Percentiles rank a stretch among this genome's conserved stretches.
These are phyloP conservation scores for Penstemon newberryi DNA, from an alignment of 257 asterid genomes.

Conservation along the genomic window DNA sequence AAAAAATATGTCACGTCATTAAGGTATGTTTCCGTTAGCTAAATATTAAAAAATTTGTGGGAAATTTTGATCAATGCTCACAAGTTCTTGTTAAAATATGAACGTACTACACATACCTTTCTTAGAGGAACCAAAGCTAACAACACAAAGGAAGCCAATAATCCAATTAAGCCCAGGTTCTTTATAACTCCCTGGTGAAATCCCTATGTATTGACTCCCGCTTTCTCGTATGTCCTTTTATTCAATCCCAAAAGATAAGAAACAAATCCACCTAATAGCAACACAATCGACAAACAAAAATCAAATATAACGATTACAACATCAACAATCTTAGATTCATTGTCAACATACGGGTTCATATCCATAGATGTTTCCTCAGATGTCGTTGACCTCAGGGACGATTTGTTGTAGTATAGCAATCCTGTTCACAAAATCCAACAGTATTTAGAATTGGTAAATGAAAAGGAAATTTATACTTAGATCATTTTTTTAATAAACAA, in stretches of 20 bases:
- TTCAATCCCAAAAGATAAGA: constrained; percentile 61
- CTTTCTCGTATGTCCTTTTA: constrained; percentile 56
- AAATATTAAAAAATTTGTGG: too few species aligned
- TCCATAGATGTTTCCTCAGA: constrained; percentile 35
- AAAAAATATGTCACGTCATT: too few species aligned
- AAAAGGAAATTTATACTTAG: too few species aligned
- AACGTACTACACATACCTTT: constrained; percentile 41
- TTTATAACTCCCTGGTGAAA: constrained; percentile 47
- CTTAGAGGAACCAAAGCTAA: constrained; percentile 70
- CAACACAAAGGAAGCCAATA: constrained; percentile 65
- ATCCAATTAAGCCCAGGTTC: constrained; percentile 70
- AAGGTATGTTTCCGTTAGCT: background rate
- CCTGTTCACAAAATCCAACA: constrained; percentile 29
- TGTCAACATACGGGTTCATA: constrained; percentile 13
- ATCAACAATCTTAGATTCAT: constrained; percentile 19
- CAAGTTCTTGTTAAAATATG: background rate
- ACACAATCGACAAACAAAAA: background rate
- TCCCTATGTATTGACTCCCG: constrained; percentile 59
- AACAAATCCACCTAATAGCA: constrained; percentile 62
- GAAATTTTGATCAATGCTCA: too few species aligned
- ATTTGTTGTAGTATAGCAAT: constrained; percentile 21
- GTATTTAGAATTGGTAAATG: too few species aligned
- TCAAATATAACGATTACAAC: background rate
- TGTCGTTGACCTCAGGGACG: constrained; percentile 29
- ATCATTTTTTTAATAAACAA: too few species aligned